Percentiles rank a stretch among this genome's conserved stretches.
Evolutionary conservation across 768 basidiomycete species (phyloP).

Genomic region (Boletus barrowsii): DNA sequence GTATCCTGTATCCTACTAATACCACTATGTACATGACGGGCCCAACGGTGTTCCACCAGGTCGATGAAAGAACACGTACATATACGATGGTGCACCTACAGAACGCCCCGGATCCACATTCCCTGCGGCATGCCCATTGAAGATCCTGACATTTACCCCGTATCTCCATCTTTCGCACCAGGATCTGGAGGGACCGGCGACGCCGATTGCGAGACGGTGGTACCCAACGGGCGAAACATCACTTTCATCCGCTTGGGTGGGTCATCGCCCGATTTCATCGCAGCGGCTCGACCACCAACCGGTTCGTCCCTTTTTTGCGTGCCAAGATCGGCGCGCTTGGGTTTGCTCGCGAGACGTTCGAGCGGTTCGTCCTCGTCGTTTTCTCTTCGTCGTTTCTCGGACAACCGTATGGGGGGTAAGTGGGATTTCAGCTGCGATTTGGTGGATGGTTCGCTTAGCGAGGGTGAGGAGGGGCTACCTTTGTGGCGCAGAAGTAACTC

Average conservation of each 20-base stretch:
- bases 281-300: slow-evolving; percentile 18
- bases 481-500: slow-evolving; percentile 48
- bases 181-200: slow-evolving; percentile 55
- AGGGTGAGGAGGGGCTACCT: slow-evolving; percentile 37
- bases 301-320: slow-evolving; percentile 39
- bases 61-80: slow-evolving; percentile 8
- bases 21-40: slow-evolving; percentile 7
- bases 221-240: slow-evolving; percentile 48
- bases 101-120: not conserved
- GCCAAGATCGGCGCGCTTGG: slow-evolving; percentile 53
- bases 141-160: slow-evolving; percentile 43
- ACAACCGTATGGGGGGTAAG: slow-evolving; percentile 48
- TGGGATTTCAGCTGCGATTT: slow-evolving; percentile 31
- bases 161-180: slow-evolving; percentile 71
- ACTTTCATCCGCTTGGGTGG: slow-evolving; percentile 74
- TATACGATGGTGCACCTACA: slow-evolving; percentile 4
- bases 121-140: slow-evolving; percentile 17
- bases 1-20: not conserved
- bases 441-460: slow-evolving; percentile 26
- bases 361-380: slow-evolving; percentile 68
- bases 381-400: slow-evolving; percentile 69
- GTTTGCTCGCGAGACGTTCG: slow-evolving; percentile 55
- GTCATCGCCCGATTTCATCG: slow-evolving; percentile 35
- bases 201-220: slow-evolving; percentile 31
- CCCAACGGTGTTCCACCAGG: not conserved